Percentiles rank a stretch among this genome's conserved stretches.
Conservation (phyloP, 257 asterid species). For the Ehretia macrophylla region DNA sequence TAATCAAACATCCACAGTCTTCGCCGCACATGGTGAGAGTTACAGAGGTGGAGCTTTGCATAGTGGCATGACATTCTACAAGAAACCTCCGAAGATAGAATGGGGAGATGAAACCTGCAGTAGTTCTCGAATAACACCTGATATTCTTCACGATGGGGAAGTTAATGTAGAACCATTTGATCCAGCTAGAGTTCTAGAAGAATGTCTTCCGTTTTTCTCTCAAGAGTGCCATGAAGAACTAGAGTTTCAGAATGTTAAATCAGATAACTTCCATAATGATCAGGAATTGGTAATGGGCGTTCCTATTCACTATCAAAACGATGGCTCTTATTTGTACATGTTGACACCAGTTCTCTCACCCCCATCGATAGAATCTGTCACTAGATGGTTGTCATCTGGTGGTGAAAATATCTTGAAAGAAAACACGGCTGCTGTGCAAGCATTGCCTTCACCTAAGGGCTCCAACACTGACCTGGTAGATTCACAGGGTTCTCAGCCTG, state of each 20-base stretch:
- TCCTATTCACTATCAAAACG: slow-evolving; percentile 69
- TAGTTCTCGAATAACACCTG: slow-evolving; percentile 20
- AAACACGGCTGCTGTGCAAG: slow-evolving; percentile 21
- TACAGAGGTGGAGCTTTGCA: not conserved
- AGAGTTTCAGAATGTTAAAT: slow-evolving; percentile 19
- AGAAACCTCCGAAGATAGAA: slow-evolving; percentile 61
- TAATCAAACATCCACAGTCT: slow-evolving; percentile 17
- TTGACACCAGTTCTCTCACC: slow-evolving; percentile 71
- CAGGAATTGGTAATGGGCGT: slow-evolving; percentile 49
- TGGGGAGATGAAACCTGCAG: slow-evolving; percentile 36
- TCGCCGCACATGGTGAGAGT: slow-evolving; percentile 19
- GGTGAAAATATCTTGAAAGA: slow-evolving; percentile 20
- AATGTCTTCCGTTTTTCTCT: slow-evolving; percentile 50
- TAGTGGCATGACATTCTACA: slow-evolving; percentile 37
- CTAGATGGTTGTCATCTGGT: slow-evolving; percentile 49
- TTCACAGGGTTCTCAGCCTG: slow-evolving; percentile 45
- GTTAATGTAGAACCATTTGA: slow-evolving; percentile 15
- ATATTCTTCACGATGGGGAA: slow-evolving; percentile 10
- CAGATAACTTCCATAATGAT: slow-evolving; percentile 21
- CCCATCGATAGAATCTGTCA: slow-evolving; percentile 59
- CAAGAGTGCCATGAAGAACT: slow-evolving; percentile 33
- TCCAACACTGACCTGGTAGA: slow-evolving; percentile 32
- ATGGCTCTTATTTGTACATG: slow-evolving; percentile 77
- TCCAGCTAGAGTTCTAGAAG: slow-evolving; percentile 30
- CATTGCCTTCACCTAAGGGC: slow-evolving; percentile 24